Evolutionary conservation across 2,329 filamentous ascomycete species (phyloP), one percentile per base, ranked within the genome.

Genomic region (Scedosporium aurantiacum): DNA sequence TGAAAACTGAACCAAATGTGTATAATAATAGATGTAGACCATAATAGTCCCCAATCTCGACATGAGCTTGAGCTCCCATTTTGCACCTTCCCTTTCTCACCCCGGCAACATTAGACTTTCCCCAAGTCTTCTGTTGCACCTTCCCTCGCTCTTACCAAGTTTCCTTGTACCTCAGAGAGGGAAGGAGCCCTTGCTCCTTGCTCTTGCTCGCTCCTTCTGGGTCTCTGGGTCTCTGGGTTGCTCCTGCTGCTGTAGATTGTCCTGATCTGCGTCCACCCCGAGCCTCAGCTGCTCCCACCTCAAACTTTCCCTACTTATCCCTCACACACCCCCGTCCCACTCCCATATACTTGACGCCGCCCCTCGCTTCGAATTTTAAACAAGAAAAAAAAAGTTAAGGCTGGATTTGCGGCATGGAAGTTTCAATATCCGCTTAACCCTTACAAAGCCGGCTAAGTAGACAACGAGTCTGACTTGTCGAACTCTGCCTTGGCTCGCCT

Each of bases 321-420:
- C 59, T 40, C 56, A 43, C 21, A 58, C 28, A 28, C 47, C 45
- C 32, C 59, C 61, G 56, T 21, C 40, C 23, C 60, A 27, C 57
- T 60, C 57, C 64, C 60, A 63, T 69, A 55, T 71, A 69, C 67
- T 68, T 70, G 68, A 71, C 66, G 66, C 67, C 63, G 65, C 60
- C 61, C 65, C 60, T 63, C 63, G 60, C 66, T 66, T 64, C 56
- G 67, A 57, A 65, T 65, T 71, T 67, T 69, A 67, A 64, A 64
- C 67, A 63, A 64, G 52, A 41, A 57, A 60, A 54, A 63, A 54
- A 37, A 14, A 5, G 43, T 47, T 52, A 56, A 60, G 65, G 60
- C 41, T 43, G 66, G 68, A 66, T 67, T 68, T 68, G 66, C 70
- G 74, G 73, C 71, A 77, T 77, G 74, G 74, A 70, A 71, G 62